phyloP scores from a whole-genome alignment of 2,329 filamentous ascomycete species.

The Ophiostoma montium region DNA sequence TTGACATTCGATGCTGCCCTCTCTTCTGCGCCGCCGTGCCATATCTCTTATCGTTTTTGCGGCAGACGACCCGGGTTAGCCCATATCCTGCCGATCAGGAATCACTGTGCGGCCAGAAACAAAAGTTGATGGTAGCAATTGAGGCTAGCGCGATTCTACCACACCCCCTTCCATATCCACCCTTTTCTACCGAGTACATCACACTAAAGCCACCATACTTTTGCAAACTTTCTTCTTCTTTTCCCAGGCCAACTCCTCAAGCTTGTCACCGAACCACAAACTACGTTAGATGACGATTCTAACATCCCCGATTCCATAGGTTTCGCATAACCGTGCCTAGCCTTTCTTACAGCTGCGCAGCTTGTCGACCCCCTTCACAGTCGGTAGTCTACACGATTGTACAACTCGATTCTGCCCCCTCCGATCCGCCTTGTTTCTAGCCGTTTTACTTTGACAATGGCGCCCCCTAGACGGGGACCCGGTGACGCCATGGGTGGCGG shows the following conservation, averaged over 20 bases:
- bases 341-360: background rate
- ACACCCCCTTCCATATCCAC: background rate
- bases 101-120: background rate
- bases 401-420: background rate
- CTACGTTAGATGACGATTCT: background rate
- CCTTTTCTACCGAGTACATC: background rate
- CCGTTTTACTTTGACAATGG: conserved; percentile 14
- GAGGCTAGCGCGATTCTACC: background rate
- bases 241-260: background rate
- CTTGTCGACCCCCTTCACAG: background rate
- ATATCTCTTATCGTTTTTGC: too few relatives aligned
- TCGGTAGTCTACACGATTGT: background rate
- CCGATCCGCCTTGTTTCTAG: background rate
- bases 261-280: background rate
- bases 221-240: conserved; percentile 2
- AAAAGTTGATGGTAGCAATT: background rate
- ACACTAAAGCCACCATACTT: conserved; percentile 1
- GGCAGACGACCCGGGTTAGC: too few relatives aligned
- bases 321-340: background rate
- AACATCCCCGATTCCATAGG: background rate
- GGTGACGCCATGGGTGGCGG: conserved; percentile 19
- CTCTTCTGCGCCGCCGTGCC: too few relatives aligned
- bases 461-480: conserved; percentile 21
- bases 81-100: background rate
- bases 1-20: too few relatives aligned